Evolutionary conservation across 179 eudicot species (phyloP), one percentile per base, ranked within the genome.

Genomic region (Pouteria campechiana): DNA sequence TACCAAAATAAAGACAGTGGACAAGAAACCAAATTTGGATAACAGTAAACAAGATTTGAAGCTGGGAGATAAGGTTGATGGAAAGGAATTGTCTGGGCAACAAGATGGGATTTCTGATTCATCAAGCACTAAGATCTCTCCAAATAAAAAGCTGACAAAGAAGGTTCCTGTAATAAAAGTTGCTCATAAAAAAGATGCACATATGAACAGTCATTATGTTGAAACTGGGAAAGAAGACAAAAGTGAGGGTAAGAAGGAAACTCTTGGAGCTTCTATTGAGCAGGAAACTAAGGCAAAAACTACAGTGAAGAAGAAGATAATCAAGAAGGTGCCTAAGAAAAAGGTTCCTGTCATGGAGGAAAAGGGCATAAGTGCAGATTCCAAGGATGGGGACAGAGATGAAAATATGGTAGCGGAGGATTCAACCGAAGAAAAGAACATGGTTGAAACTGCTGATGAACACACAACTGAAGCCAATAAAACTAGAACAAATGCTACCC

Each of bases 291-390:
- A 69, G 28, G 61, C 57, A 4, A 86, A 86, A 52, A 62, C 63
- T 47, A 58, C 67, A 16, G 62, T 70, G 17, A 90, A 86, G 63
- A 86, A 75, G 54, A 90, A 79, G 71, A 57, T 90, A 29, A 66
- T 90, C 9, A 90, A 56, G 72, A 76, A 73, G 64, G 96, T 87
- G 17, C 65, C 73, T 18, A 90, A 79, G 43, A 68, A 48, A 47
- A 86, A 79, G 64, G 58, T 36, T 16, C n/a, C 63, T 46, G 39
- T 40, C 39, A 65, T 30, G 29, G 70, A 32, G 37, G 61, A 64
- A 20, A 69, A 55, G 34, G 63, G 32, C 50, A 74, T 30, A 46
- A 52, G 44, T 17, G 21, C 54, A 46, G 58, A 63, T 8, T 58
- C 50, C 48, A 43, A 49, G 25, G 45, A 32, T 28, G 28, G 35